Percentiles rank a stretch among this genome's conserved stretches.
Conservation (phyloP, 2,329 filamentous ascomycete species). For the Fusarium lateritium region DNA sequence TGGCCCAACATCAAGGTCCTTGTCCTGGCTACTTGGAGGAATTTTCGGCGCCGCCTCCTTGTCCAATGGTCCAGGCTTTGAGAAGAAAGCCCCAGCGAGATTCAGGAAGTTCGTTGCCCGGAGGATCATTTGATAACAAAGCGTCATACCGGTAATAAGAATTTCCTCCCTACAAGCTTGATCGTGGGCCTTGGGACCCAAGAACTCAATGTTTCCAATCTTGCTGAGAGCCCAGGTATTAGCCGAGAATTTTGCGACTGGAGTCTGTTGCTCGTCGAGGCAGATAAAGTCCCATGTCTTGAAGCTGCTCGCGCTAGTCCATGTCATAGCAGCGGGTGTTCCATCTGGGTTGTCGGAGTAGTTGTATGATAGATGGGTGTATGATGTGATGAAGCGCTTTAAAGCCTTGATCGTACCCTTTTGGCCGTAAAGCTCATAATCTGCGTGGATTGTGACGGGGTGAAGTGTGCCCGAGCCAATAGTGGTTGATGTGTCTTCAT, state of each 20-base stretch:
- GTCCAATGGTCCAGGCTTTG: constrained; percentile 29
- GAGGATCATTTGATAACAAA: constrained; percentile 41
- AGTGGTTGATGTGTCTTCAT: background rate
- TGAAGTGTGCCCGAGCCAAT: constrained; percentile 40
- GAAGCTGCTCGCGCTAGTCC: constrained; percentile 33
- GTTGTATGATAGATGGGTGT: constrained; percentile 42
- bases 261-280: constrained; percentile 34
- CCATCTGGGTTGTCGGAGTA: constrained; percentile 26
- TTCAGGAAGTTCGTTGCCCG: constrained; percentile 26
- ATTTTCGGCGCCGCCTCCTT: constrained; percentile 26
- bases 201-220: constrained; percentile 37
- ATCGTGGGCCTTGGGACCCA: constrained; percentile 35
- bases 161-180: constrained; percentile 37
- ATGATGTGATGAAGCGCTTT: constrained; percentile 37
- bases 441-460: constrained; percentile 38
- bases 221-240: constrained; percentile 32
- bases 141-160: constrained; percentile 35
- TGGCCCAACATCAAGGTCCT: background rate
- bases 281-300: constrained; percentile 47
- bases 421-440: constrained; percentile 40
- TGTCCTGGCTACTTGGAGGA: background rate
- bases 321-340: constrained; percentile 37
- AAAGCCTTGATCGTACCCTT: constrained; percentile 44
- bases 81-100: constrained; percentile 38
- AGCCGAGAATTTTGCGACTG: constrained; percentile 43